phyloP scores from a whole-genome alignment of 768 basidiomycete species.

The Nevesoporus exiguus region DNA sequence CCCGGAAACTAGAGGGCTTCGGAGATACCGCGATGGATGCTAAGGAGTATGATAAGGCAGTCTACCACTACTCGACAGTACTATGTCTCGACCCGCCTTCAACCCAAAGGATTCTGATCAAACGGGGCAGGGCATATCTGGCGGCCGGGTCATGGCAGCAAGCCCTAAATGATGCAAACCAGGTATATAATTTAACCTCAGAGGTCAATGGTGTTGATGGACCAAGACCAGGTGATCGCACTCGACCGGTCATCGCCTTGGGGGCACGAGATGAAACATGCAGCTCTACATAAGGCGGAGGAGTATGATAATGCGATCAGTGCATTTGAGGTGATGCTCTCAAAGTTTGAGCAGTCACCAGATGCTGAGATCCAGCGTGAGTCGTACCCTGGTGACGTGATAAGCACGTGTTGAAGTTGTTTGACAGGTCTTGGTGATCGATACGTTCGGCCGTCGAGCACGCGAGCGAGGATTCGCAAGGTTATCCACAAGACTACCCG shows the following conservation, averaged over 20 bases:
- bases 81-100: not conserved
- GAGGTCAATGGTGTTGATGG: not conserved
- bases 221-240: not conserved
- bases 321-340: not conserved
- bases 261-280: not conserved
- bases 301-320: not conserved
- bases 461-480: too few relatives aligned
- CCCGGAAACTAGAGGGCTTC: not conserved
- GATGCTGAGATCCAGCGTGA: not conserved
- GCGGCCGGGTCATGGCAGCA: not conserved
- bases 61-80: not conserved
- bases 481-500: too few relatives aligned
- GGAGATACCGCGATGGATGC: not conserved
- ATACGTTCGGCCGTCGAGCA: too few relatives aligned
- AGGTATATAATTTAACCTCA: not conserved
- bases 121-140: not conserved
- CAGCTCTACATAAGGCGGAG: not conserved
- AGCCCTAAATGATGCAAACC: not conserved
- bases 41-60: not conserved
- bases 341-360: not conserved
- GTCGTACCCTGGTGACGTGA: not conserved
- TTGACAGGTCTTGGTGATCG: not conserved
- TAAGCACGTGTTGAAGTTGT: not conserved
- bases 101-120: not conserved
- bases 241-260: not conserved